Conservation (phyloP, 805 yeast species). For the Middelhovenomyces tepae region DNA sequence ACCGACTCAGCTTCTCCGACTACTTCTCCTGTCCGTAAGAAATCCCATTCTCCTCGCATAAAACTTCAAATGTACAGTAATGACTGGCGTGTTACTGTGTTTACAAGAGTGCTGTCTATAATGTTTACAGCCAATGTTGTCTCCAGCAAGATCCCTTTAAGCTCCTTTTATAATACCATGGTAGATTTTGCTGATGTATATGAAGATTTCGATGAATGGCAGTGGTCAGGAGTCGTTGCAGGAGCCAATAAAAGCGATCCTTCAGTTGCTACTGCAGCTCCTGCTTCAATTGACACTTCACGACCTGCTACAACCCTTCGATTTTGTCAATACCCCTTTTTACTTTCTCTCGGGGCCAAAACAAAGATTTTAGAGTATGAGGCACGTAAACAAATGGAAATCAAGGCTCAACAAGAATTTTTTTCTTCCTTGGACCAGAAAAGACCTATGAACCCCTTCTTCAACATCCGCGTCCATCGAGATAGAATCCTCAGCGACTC, state of each 20-base stretch:
- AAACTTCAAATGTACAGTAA: conserved; percentile 53
- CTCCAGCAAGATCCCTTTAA: conserved; percentile 28
- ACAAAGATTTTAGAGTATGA: conserved; percentile 75
- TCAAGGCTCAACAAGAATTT: conserved; percentile 84
- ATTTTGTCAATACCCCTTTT: conserved; percentile 78
- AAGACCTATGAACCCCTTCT: conserved; percentile 54
- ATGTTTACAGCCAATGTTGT: conserved; percentile 44
- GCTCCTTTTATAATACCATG: conserved; percentile 65
- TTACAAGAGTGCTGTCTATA: conserved; percentile 48
- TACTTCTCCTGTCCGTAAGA: background rate
- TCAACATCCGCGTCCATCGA: conserved; percentile 62
- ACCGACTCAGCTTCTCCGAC: background rate
- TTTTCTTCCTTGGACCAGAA: conserved; percentile 60
- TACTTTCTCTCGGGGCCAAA: conserved; percentile 74
- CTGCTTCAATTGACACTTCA: conserved; percentile 4
- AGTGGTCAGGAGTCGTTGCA: conserved; percentile 20
- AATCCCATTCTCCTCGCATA: conserved; percentile 17
- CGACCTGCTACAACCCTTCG: conserved; percentile 31
- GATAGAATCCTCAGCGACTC: conserved; percentile 66
- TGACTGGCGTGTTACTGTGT: conserved; percentile 74
- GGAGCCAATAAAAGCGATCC: conserved; percentile 1
- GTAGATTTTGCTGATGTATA: conserved; percentile 71
- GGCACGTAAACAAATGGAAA: conserved; percentile 70
- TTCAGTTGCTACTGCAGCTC: conserved; percentile 5
- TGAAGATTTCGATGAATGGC: conserved; percentile 84